Evolutionary conservation across 345 rosid genomes (phyloP).

Genomic region (Rhodamnia rubescens): DNA sequence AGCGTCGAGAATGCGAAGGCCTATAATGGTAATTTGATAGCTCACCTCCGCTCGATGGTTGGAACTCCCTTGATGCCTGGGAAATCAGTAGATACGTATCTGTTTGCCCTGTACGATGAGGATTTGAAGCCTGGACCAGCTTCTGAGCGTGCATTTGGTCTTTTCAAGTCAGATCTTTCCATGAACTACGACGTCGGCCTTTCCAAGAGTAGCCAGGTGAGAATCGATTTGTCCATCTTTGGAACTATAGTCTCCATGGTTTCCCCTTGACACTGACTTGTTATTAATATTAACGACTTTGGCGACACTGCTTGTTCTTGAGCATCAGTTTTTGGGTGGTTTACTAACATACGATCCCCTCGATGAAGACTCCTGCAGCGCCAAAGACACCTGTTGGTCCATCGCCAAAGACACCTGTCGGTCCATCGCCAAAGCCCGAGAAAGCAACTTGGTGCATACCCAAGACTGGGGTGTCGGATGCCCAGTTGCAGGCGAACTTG

Average conservation of each 20-base stretch:
- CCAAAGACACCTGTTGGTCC: neutral
- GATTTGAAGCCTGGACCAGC: constrained; percentile 74
- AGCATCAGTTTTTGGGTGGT: neutral
- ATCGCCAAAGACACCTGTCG: constrained; percentile 13
- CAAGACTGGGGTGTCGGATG: constrained; percentile 31
- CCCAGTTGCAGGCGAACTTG: constrained; percentile 56
- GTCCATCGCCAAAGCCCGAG: constrained; percentile 22
- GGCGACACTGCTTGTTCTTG: neutral
- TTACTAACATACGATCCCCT: neutral
- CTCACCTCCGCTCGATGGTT: constrained; percentile 60
- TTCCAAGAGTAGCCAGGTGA: constrained; percentile 30
- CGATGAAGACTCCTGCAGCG: neutral
- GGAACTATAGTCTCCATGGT: neutral
- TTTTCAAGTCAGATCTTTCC: constrained; percentile 65
- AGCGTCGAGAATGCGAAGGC: constrained; percentile 79
- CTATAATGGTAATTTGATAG: constrained; percentile 69
- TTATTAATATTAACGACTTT: neutral
- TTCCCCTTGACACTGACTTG: neutral
- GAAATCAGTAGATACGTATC: constrained; percentile 68
- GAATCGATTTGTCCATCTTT: neutral
- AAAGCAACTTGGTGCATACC: constrained; percentile 60
- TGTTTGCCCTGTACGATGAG: constrained; percentile 82
- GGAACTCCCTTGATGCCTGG: constrained; percentile 97
- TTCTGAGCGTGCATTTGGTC: constrained; percentile 65
- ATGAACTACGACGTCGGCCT: constrained; percentile 76